Percentiles rank a stretch among this genome's conserved stretches.
Evolutionary conservation across 2,329 filamentous ascomycete species (phyloP).

Genomic region (Drechslerella coelobrocha): DNA sequence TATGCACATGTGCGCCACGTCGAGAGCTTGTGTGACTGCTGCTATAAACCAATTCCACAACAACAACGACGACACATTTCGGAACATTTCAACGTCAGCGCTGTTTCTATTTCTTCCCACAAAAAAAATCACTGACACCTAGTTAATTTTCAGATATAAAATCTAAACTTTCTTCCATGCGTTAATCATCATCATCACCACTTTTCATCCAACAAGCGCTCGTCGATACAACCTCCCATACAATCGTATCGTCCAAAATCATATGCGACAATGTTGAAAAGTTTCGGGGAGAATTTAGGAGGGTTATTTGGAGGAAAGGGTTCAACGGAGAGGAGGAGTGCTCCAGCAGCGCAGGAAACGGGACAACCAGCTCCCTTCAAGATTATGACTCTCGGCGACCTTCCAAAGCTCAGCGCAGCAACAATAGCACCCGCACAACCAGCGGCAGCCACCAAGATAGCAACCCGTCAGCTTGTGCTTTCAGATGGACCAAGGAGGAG

Average conservation of each 20-base stretch:
- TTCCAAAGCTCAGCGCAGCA: slow-evolving; percentile 21
- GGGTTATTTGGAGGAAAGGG: slow-evolving; percentile 26
- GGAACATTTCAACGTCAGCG: too few species aligned
- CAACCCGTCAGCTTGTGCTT: slow-evolving; percentile 31
- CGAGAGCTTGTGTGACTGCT: too few species aligned
- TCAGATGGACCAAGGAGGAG: slow-evolving; percentile 43
- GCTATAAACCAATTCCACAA: too few species aligned
- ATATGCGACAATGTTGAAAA: slow-evolving; percentile 34
- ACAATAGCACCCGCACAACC: slow-evolving; percentile 11
- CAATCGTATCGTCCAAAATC: slow-evolving; percentile 1
- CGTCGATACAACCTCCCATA: slow-evolving; percentile 1
- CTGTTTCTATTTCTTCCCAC: too few species aligned
- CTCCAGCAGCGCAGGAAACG: slow-evolving; percentile 31
- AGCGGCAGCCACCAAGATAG: slow-evolving; percentile 11
- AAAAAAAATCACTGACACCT: too few species aligned
- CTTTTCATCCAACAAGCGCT: slow-evolving; percentile 8
- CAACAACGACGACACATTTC: too few species aligned
- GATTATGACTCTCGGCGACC: slow-evolving; percentile 31
- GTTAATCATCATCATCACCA: background rate
- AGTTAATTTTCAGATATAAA: slow-evolving; percentile 4
- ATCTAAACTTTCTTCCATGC: too few species aligned
- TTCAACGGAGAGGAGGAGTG: slow-evolving; percentile 27
- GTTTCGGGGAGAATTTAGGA: slow-evolving; percentile 22
- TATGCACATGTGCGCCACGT: background rate
- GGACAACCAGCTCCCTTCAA: slow-evolving; percentile 23